Conservation (phyloP, 345 rosid genomes). For the Acer saccharum region DNA sequence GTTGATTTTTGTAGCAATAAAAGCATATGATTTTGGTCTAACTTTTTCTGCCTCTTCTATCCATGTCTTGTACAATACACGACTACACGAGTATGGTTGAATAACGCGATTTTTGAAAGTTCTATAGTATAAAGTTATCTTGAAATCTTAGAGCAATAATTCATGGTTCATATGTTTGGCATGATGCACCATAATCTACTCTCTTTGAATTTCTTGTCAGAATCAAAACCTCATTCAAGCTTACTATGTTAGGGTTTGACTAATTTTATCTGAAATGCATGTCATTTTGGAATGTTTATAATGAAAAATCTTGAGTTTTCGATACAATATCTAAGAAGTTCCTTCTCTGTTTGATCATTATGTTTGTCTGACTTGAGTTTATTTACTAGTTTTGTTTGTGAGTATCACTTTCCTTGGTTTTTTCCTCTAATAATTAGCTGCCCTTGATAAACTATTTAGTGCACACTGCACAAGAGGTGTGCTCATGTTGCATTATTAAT, state of each 20-base stretch:
- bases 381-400: background rate
- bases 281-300: background rate
- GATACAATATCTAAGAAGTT: background rate
- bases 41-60: background rate
- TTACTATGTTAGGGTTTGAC: background rate
- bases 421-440: background rate
- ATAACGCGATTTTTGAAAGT: background rate
- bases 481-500: background rate
- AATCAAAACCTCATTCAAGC: background rate
- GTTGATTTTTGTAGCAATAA: background rate
- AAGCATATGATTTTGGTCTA: background rate
- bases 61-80: background rate
- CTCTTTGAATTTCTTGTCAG: background rate
- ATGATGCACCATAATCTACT: background rate
- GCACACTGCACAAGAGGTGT: conserved; percentile 1
- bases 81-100: background rate
- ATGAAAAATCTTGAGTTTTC: background rate
- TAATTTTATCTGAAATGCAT: conserved; percentile 1
- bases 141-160: background rate
- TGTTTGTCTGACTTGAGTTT: background rate
- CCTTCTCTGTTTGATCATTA: background rate
- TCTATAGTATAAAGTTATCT: background rate
- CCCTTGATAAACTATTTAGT: background rate
- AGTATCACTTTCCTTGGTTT: background rate
- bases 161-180: background rate